Conservation (phyloP, 2,329 filamentous ascomycete species). For the Ceratocystis huliohia region DNA sequence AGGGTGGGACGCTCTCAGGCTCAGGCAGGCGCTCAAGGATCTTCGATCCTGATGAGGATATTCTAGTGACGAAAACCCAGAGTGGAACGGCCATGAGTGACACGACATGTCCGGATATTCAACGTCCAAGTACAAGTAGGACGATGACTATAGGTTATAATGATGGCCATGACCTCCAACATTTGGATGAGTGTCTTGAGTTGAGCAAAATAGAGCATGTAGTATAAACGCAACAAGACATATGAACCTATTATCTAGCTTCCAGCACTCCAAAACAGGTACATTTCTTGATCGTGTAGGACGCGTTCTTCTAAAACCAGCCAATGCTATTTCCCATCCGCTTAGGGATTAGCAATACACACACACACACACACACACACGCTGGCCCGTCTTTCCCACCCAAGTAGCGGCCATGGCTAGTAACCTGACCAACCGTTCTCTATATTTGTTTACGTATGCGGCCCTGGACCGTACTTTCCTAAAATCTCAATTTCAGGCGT, state of each 20-base stretch:
- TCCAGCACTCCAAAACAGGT: background rate
- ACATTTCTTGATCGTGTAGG: background rate
- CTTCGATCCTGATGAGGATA: constrained; percentile 11
- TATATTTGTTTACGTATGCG: background rate
- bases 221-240: constrained; percentile 2
- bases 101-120: background rate
- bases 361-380: too few species aligned
- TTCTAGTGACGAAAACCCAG: constrained; percentile 10
- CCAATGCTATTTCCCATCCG: background rate
- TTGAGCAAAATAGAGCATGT: constrained; percentile 13
- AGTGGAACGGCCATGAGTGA: constrained; percentile 12
- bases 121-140: background rate
- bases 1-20: background rate
- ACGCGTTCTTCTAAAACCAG: too few species aligned
- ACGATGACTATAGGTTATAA: background rate
- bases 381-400: background rate
- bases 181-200: background rate
- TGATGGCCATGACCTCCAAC: background rate
- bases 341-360: too few species aligned
- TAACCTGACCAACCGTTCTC: background rate
- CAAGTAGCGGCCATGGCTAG: background rate
- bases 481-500: constrained; percentile 22
- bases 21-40: background rate
- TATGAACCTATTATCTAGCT: background rate
- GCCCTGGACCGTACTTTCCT: constrained; percentile 7